These are phyloP conservation scores for Fusarium nygamai DNA, from an alignment of 2,329 filamentous ascomycete genomes.

Conservation along the genomic window DNA sequence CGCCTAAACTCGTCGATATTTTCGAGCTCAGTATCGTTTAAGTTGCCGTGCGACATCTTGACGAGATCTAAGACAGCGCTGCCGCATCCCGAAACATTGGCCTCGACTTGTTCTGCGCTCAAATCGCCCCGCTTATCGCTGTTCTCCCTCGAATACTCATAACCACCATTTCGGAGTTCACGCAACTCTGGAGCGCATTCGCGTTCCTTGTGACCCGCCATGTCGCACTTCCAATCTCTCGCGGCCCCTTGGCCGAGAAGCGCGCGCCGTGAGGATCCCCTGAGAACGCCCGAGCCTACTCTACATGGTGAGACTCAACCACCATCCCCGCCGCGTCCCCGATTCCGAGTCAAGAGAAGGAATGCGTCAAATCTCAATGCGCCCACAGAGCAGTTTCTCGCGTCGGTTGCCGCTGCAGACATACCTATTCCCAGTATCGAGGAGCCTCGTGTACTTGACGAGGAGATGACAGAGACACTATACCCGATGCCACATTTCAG, in stretches of 20 bases:
- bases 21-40: constrained; percentile 4
- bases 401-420: constrained; percentile 72
- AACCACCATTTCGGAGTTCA: constrained; percentile 5
- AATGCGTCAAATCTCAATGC: constrained; percentile 63
- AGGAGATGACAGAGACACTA: constrained; percentile 54
- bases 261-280: constrained; percentile 53
- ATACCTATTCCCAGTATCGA: constrained; percentile 73
- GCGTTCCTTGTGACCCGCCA: constrained; percentile 45
- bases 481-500: constrained; percentile 50
- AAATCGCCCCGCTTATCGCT: constrained; percentile 7
- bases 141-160: constrained; percentile 25
- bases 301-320: constrained; percentile 49
- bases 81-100: constrained; percentile 39
- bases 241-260: constrained; percentile 57
- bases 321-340: constrained; percentile 62
- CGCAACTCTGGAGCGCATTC: constrained; percentile 23
- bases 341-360: constrained; percentile 65
- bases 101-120: constrained; percentile 25
- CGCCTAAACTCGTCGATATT: constrained; percentile 5
- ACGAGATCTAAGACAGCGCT: constrained; percentile 38
- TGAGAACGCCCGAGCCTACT: constrained; percentile 64
- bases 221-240: constrained; percentile 59
- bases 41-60: constrained; percentile 15
- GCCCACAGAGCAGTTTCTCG: constrained; percentile 73
- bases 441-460: constrained; percentile 58